Percentiles rank a stretch among this genome's conserved stretches.
Conservation (phyloP, 192 early-diverging fungal species). For the Gryganskiella cystojenkinii region DNA sequence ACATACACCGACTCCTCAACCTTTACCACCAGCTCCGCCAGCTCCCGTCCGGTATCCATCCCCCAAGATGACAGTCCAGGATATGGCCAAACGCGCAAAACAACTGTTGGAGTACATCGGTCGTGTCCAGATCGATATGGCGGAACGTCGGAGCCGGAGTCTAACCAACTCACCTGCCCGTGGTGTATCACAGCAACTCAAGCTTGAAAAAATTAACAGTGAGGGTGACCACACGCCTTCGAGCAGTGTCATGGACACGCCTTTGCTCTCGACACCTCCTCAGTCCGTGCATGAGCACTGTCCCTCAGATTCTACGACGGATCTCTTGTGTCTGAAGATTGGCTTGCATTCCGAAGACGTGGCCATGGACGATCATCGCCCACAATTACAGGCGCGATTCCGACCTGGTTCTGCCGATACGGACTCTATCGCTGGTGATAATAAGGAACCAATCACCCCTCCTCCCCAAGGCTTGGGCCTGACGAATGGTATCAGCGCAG, state of each 20-base stretch:
- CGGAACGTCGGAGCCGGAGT: constrained; percentile 10
- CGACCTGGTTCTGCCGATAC: not conserved
- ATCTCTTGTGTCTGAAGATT: not conserved
- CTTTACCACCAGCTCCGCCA: constrained; percentile 46
- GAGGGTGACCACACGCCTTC: not conserved
- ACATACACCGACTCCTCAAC: constrained; percentile 28
- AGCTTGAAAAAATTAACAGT: not conserved
- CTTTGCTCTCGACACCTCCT: constrained; percentile 24
- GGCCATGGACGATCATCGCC: not conserved
- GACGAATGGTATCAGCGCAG: no score
- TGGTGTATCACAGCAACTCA: not conserved
- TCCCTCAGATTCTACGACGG: constrained; percentile 7
- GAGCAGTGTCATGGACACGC: not conserved
- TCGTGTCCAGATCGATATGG: constrained; percentile 58
- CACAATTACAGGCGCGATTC: not conserved
- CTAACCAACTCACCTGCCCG: not conserved
- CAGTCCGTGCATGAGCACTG: constrained; percentile 28
- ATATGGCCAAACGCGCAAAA: constrained; percentile 75
- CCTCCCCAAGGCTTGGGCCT: constrained; percentile 9
- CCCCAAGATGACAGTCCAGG: constrained; percentile 61
- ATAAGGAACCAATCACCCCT: constrained; percentile 24
- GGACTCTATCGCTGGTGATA: not conserved
- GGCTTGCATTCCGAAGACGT: not conserved
- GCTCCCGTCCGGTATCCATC: constrained; percentile 65
- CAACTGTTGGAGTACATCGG: constrained; percentile 70